Percentiles rank a stretch among this genome's conserved stretches.
These are phyloP conservation scores for Picea abies DNA, from an alignment of 83 land plant species.

Conservation along the genomic window DNA sequence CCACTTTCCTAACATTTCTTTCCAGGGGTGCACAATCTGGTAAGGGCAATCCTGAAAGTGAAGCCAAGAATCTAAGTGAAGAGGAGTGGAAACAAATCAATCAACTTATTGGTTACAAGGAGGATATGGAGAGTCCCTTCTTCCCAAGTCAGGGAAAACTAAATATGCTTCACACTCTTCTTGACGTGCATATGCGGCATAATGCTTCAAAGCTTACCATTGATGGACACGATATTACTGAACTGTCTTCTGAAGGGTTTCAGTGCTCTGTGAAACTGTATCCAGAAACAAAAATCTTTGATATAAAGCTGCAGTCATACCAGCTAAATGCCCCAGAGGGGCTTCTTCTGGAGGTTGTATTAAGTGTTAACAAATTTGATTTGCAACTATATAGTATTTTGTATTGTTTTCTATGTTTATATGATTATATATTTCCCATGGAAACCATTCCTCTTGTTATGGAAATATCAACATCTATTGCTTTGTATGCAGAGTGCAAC, in stretches of 20 bases:
- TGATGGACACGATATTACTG: slow-evolving; percentile 58
- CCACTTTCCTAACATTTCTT: neutral
- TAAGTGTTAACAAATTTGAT: slow-evolving; percentile 15
- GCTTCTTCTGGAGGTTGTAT: slow-evolving; percentile 86
- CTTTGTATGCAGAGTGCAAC: slow-evolving; percentile 76
- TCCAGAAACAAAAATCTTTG: slow-evolving; percentile 70
- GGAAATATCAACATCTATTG: neutral
- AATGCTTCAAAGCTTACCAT: slow-evolving; percentile 85
- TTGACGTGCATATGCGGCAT: slow-evolving; percentile 84
- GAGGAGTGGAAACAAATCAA: slow-evolving; percentile 91
- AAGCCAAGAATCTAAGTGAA: slow-evolving; percentile 53
- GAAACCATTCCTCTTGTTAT: neutral
- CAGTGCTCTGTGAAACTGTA: slow-evolving; percentile 62
- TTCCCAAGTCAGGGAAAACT: slow-evolving; percentile 39
- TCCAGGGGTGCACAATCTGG: neutral
- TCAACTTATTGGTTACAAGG: slow-evolving; percentile 88
- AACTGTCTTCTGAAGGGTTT: slow-evolving; percentile 79
- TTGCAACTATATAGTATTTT: neutral
- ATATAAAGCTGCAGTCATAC: slow-evolving; percentile 81
- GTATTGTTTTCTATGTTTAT: neutral
- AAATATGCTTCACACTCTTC: slow-evolving; percentile 59
- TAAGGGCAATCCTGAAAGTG: slow-evolving; percentile 35
- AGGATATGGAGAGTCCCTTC: slow-evolving; percentile 49
- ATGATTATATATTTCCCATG: neutral
- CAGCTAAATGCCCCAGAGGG: slow-evolving; percentile 81